A percentile compares a stretch with the other conserved stretches of the same genome.
Evolutionary conservation across 2,329 filamentous ascomycete genomes (phyloP).

Genomic region (Aspergillus neoniger): DNA sequence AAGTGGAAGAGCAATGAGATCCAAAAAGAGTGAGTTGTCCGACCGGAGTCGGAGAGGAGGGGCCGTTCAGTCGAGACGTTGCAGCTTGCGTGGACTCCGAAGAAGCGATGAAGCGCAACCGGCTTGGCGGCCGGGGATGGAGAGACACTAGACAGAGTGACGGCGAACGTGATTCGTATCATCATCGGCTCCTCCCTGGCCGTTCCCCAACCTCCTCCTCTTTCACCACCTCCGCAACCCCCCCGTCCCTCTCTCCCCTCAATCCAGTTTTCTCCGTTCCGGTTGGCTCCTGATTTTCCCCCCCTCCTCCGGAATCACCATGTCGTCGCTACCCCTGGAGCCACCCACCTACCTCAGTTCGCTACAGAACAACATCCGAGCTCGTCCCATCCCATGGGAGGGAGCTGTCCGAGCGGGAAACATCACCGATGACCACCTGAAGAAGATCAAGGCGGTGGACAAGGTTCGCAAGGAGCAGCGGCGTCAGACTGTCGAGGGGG

Average conservation of each 20-base stretch:
- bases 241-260: slow-evolving; percentile 8
- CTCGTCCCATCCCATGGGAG: slow-evolving; percentile 95
- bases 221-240: slow-evolving; percentile 11
- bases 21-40: background rate
- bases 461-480: slow-evolving; percentile 93
- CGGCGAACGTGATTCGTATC: slow-evolving; percentile 3
- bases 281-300: slow-evolving; percentile 14
- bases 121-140: slow-evolving; percentile 19
- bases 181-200: slow-evolving; percentile 8
- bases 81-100: slow-evolving; percentile 24
- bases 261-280: slow-evolving; percentile 11
- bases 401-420: slow-evolving; percentile 90
- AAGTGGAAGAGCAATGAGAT: background rate
- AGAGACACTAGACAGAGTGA: background rate
- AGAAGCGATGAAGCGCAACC: slow-evolving; percentile 11
- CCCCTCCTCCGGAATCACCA: slow-evolving; percentile 14
- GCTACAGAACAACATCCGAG: slow-evolving; percentile 95
- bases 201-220: slow-evolving; percentile 11
- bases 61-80: background rate
- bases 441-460: slow-evolving; percentile 94
- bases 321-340: slow-evolving; percentile 76
- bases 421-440: slow-evolving; percentile 89
- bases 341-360: slow-evolving; percentile 84
- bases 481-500: slow-evolving; percentile 75
- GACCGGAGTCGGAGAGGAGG: background rate